phyloP scores from a whole-genome alignment of 2,329 filamentous ascomycete genomes.

The Colletotrichum simmondsii region DNA sequence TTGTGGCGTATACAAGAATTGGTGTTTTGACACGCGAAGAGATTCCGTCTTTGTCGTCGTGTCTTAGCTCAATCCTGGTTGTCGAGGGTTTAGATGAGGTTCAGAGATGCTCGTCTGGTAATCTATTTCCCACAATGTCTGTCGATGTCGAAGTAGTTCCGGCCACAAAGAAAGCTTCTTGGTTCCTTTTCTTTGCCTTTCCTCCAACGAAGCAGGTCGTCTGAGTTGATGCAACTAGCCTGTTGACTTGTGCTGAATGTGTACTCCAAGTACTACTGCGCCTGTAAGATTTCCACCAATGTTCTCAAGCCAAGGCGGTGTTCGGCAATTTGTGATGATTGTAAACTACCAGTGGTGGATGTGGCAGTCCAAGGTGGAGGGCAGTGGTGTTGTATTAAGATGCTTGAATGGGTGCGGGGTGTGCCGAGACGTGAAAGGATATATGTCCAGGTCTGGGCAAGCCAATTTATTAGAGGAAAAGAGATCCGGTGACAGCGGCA shows the following conservation, averaged over 20 bases:
- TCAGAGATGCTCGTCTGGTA: neutral
- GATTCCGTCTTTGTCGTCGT: neutral
- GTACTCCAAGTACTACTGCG: neutral
- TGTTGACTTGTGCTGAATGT: neutral
- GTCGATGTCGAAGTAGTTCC: too few relatives aligned
- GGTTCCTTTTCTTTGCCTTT: neutral
- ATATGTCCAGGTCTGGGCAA: constrained; percentile 20
- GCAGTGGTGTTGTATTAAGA: neutral
- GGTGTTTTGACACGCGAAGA: neutral
- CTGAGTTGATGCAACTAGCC: neutral
- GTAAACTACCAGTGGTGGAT: neutral
- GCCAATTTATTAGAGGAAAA: constrained; percentile 23
- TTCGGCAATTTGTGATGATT: neutral
- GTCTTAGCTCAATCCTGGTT: neutral
- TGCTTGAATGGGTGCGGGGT: neutral
- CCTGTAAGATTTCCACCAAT: neutral
- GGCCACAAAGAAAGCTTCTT: neutral
- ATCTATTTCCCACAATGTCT: too few relatives aligned
- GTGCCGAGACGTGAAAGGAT: neutral
- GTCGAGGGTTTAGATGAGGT: neutral
- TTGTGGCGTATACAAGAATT: neutral
- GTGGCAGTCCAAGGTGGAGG: neutral
- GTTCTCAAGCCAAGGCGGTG: neutral
- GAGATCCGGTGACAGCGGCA: neutral
- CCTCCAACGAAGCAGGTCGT: neutral